Evolutionary conservation across 2,329 filamentous ascomycete genomes (phyloP).

Genomic region (Neopestalotiopsis sp.): DNA sequence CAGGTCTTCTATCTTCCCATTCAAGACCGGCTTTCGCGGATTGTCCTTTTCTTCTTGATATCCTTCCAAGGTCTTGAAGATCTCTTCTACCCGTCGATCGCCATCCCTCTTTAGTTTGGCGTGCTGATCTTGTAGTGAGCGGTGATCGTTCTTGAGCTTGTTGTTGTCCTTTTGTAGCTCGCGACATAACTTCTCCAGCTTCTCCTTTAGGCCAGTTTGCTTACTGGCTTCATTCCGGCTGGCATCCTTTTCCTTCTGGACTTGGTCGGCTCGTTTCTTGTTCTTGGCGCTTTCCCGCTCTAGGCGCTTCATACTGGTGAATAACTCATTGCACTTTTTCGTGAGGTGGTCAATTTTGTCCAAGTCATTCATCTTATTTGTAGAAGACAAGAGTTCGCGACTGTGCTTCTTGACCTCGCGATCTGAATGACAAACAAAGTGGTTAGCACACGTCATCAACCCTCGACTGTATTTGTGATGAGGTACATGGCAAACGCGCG

Average conservation of each 20-base stretch:
- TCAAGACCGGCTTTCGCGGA: conserved; percentile 78
- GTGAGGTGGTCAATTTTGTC: conserved; percentile 90
- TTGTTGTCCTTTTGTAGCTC: conserved; percentile 98
- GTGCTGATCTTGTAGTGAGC: conserved; percentile 85
- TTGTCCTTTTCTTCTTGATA: conserved; percentile 87
- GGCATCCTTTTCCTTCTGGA: conserved; percentile 96
- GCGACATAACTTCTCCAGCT: conserved; percentile 92
- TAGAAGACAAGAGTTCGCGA: conserved; percentile 84
- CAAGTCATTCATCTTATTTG: conserved; percentile 90
- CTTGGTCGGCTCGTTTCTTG: conserved; percentile 90
- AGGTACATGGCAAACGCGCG: background rate
- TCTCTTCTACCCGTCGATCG: conserved; percentile 80
- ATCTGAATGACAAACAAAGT: conserved; percentile 41
- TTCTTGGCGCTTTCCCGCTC: conserved; percentile 95
- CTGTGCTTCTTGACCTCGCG: conserved; percentile 70
- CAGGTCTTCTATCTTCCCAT: conserved; percentile 90
- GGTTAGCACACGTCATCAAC: conserved; percentile 1
- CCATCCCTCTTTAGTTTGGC: conserved; percentile 82
- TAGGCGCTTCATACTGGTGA: conserved; percentile 93
- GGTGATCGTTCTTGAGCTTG: conserved; percentile 97
- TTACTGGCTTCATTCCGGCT: conserved; percentile 88
- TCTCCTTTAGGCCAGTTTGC: conserved; percentile 89
- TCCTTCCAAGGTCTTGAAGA: conserved; percentile 85
- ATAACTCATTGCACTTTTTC: conserved; percentile 87
- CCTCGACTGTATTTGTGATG: background rate